Conservation (phyloP, 768 basidiomycete species). For the Tricholoma sp. region DNA sequence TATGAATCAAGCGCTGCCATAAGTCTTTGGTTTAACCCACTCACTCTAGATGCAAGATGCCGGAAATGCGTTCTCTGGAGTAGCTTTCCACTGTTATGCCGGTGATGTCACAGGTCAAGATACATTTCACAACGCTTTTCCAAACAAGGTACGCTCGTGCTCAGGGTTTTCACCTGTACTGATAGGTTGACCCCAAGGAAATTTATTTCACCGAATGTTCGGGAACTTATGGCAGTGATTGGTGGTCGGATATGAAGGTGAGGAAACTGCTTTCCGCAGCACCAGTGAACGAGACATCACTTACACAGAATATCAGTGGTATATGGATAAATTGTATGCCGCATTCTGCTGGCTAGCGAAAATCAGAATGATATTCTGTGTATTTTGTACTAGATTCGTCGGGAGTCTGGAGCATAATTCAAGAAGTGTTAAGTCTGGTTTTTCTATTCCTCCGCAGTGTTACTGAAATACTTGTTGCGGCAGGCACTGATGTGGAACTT, state of each 20-base stretch:
- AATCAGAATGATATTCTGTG: neutral
- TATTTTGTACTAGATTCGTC: slow-evolving; percentile 17
- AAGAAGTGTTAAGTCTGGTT: slow-evolving; percentile 9
- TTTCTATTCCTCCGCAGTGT: neutral
- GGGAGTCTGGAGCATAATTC: slow-evolving; percentile 17
- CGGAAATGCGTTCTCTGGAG: slow-evolving; percentile 53
- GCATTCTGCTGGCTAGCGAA: neutral
- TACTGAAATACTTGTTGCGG: slow-evolving; percentile 6
- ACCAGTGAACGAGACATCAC: neutral
- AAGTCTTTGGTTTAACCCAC: neutral
- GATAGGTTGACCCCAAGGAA: slow-evolving; percentile 20
- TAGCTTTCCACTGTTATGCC: slow-evolving; percentile 69
- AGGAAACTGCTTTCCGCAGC: neutral
- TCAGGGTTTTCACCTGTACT: neutral
- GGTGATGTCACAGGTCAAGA: slow-evolving; percentile 16
- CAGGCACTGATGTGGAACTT: slow-evolving; percentile 67
- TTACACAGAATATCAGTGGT: slow-evolving; percentile 11
- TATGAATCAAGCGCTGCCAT: neutral
- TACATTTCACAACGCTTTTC: slow-evolving; percentile 15
- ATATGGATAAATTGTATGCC: slow-evolving; percentile 20
- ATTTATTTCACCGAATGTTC: slow-evolving; percentile 60
- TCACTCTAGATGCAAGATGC: slow-evolving; percentile 46
- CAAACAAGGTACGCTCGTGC: slow-evolving; percentile 11
- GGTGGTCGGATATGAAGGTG: slow-evolving; percentile 81
- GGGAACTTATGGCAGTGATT: slow-evolving; percentile 62